Evolutionary conservation across 1,284 basidiomycete genomes (phyloP).

Genomic region (Fomitiporia mediterranea): DNA sequence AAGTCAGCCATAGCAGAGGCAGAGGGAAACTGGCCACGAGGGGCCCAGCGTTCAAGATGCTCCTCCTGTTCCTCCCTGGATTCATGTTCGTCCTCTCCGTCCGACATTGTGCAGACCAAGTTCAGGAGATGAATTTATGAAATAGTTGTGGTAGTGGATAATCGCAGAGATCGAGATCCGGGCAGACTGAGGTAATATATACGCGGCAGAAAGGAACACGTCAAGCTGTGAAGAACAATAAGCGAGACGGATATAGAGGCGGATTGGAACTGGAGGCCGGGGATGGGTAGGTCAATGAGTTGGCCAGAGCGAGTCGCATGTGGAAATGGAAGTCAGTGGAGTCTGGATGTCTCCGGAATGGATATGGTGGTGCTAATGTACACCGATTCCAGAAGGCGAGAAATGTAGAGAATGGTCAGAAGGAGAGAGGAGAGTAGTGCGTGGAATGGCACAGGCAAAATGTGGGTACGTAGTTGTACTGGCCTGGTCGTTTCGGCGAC

Average conservation of each 20-base stretch:
- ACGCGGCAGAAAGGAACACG: neutral
- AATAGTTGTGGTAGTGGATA: neutral
- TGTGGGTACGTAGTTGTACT: no score
- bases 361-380: neutral
- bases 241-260: neutral
- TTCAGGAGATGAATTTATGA: neutral
- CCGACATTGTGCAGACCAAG: no score
- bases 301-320: constrained; percentile 10
- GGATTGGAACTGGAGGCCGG: neutral
- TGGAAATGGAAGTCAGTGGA: neutral
- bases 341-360: neutral
- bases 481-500: no score
- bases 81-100: neutral
- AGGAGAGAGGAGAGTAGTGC: no score
- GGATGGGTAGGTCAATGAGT: neutral
- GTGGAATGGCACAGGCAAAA: no score
- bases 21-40: neutral
- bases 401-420: neutral
- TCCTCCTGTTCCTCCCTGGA: neutral
- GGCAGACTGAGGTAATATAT: neutral
- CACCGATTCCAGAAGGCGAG: neutral
- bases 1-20: constrained; percentile 2
- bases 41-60: neutral
- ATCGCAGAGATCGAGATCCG: neutral
- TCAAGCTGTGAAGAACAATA: neutral